phyloP scores from a whole-genome alignment of 768 basidiomycete species.

The Fomitopsis serialis region DNA sequence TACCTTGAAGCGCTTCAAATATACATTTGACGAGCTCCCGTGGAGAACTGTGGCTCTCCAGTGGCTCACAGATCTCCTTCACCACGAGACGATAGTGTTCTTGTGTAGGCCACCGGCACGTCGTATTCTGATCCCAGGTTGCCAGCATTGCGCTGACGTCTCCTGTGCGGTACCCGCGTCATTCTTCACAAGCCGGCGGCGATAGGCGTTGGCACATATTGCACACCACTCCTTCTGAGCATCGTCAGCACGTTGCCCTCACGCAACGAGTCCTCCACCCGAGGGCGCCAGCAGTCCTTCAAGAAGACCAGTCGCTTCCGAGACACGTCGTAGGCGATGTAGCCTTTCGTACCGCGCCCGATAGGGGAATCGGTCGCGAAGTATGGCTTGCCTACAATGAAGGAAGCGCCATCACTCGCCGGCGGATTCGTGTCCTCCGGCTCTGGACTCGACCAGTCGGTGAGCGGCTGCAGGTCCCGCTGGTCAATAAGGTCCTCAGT shows the following conservation, averaged over 20 bases:
- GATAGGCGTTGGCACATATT: neutral
- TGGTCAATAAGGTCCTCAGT: neutral
- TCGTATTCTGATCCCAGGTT: neutral
- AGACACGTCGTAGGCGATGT: constrained; percentile 7
- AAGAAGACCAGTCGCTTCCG: constrained; percentile 6
- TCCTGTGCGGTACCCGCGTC: neutral
- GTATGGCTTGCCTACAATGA: constrained; percentile 5
- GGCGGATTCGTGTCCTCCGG: no score
- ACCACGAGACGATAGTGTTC: constrained; percentile 8
- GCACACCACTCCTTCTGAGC: neutral
- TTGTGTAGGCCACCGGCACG: neutral
- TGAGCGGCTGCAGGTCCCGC: neutral
- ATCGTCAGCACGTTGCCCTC: constrained; percentile 5
- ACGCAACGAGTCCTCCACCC: neutral
- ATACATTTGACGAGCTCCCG: neutral
- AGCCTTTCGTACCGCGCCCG: constrained; percentile 8
- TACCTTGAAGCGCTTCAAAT: neutral
- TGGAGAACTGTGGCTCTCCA: neutral
- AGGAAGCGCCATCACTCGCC: no score
- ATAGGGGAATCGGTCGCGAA: neutral
- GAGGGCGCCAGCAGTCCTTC: constrained; percentile 11
- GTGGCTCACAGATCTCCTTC: constrained; percentile 1
- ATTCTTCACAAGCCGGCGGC: neutral
- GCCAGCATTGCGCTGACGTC: neutral
- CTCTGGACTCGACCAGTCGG: no score